These are phyloP conservation scores for Canavalia ensiformis DNA, from an alignment of 306 rosid species.

Conservation along the genomic window DNA sequence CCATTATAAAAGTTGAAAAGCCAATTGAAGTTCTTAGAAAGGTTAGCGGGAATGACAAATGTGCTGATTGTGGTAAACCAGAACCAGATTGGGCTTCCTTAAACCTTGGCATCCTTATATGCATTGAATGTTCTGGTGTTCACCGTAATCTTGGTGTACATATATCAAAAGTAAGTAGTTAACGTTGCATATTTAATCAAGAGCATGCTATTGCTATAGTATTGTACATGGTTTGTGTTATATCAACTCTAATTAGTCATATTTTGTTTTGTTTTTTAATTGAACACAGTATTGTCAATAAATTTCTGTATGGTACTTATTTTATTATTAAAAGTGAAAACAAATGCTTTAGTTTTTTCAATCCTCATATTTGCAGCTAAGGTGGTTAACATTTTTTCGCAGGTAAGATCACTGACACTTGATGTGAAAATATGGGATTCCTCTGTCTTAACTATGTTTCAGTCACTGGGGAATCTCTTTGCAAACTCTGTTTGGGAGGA, in stretches of 20 bases:
- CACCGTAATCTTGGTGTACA: slow-evolving; percentile 95
- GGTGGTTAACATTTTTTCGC: slow-evolving; percentile 34
- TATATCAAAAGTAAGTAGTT: slow-evolving; percentile 73
- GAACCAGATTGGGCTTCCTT: slow-evolving; percentile 95
- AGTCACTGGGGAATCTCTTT: slow-evolving; percentile 74
- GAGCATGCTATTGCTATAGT: neutral
- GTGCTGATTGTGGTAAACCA: slow-evolving; percentile 89
- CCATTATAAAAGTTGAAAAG: slow-evolving; percentile 56
- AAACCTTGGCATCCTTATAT: slow-evolving; percentile 82
- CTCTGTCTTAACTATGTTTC: slow-evolving; percentile 70
- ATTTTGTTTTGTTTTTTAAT: neutral
- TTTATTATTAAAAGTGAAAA: neutral
- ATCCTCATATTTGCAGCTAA: slow-evolving; percentile 32
- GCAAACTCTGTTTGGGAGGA: slow-evolving; percentile 91
- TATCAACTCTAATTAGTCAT: slow-evolving; percentile 16
- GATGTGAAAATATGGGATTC: slow-evolving; percentile 91
- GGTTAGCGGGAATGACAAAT: slow-evolving; percentile 82
- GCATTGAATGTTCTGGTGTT: slow-evolving; percentile 89
- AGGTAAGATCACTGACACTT: slow-evolving; percentile 87
- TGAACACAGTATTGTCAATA: neutral
- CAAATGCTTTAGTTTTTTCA: slow-evolving; percentile 17
- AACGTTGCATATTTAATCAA: slow-evolving; percentile 11
- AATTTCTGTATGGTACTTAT: neutral
- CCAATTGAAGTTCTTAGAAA: slow-evolving; percentile 76
- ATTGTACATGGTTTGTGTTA: neutral